phyloP scores from a whole-genome alignment of 2,329 filamentous ascomycete species.

The Didymella pinodella region DNA sequence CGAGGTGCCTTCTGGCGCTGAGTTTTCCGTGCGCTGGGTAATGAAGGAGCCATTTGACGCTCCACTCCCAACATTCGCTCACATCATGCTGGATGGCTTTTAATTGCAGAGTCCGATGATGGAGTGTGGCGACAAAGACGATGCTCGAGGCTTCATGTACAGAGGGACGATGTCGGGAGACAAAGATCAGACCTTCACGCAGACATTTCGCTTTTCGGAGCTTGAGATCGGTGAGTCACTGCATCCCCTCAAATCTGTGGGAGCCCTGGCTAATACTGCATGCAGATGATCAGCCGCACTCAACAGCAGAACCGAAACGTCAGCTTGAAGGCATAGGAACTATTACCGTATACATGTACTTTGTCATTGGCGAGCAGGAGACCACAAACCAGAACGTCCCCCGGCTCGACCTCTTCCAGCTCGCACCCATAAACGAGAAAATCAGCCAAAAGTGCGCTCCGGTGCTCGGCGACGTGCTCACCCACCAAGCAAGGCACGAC shows the following conservation, averaged over 20 bases:
- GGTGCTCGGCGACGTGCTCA: conserved; percentile 20
- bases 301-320: conserved; percentile 7
- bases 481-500: background rate
- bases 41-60: conserved; percentile 24
- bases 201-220: conserved; percentile 34
- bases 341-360: conserved; percentile 22
- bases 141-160: background rate
- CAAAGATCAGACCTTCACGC: background rate
- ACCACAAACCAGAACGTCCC: conserved; percentile 11
- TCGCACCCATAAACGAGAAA: conserved; percentile 26
- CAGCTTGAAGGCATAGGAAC: conserved; percentile 26
- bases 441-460: conserved; percentile 26
- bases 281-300: background rate
- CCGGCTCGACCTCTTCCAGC: conserved; percentile 26
- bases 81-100: background rate
- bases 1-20: conserved; percentile 35
- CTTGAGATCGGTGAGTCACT: conserved; percentile 20
- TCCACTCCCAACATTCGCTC: background rate
- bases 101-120: background rate
- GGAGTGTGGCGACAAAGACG: background rate
- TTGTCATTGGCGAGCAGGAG: conserved; percentile 2
- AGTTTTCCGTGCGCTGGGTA: conserved; percentile 30
- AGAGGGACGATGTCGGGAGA: background rate
- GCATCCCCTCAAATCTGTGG: background rate
- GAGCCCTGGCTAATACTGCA: conserved; percentile 2